These are phyloP conservation scores for Arachis hypogaea DNA, from an alignment of 306 rosid genomes.

Conservation along the genomic window DNA sequence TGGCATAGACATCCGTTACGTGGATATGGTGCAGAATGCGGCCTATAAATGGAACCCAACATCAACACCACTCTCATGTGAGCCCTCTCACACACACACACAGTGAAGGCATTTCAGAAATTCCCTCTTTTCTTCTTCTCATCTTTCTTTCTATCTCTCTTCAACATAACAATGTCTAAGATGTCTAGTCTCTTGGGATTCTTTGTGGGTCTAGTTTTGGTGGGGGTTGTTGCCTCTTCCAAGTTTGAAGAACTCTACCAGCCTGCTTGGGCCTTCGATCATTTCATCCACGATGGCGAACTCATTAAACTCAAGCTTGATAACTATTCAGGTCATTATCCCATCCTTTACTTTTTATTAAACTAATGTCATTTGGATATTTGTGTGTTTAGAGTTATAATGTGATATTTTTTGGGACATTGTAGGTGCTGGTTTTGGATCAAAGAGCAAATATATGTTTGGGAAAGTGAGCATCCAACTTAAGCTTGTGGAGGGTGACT, in stretches of 20 bases:
- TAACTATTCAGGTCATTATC: slow-evolving; percentile 66
- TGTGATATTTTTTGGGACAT: slow-evolving; percentile 2
- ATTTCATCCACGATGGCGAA: slow-evolving; percentile 78
- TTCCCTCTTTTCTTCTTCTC: neutral
- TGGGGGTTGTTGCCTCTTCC: slow-evolving; percentile 58
- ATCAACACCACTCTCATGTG: neutral
- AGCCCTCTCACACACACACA: slow-evolving; percentile 1
- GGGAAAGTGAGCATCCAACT: slow-evolving; percentile 81
- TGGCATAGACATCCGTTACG: slow-evolving; percentile 38
- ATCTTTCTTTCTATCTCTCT: neutral
- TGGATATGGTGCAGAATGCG: slow-evolving; percentile 23
- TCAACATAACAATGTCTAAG: slow-evolving; percentile 30
- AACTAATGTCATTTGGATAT: neutral
- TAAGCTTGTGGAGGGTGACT: slow-evolving; percentile 90
- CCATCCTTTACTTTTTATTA: too few species aligned
- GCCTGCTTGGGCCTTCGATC: slow-evolving; percentile 87
- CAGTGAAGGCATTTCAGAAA: slow-evolving; percentile 24
- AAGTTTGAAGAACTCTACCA: slow-evolving; percentile 85
- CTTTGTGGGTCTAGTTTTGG: slow-evolving; percentile 47
- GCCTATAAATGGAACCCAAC: slow-evolving; percentile 65
- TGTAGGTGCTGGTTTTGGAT: slow-evolving; percentile 92
- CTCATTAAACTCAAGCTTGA: slow-evolving; percentile 78
- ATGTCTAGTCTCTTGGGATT: slow-evolving; percentile 42
- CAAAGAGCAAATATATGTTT: slow-evolving; percentile 81
- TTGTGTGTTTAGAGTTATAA: neutral